These are phyloP conservation scores for Fusarium miscanthi DNA, from an alignment of 2,329 filamentous ascomycete genomes.

Conservation along the genomic window DNA sequence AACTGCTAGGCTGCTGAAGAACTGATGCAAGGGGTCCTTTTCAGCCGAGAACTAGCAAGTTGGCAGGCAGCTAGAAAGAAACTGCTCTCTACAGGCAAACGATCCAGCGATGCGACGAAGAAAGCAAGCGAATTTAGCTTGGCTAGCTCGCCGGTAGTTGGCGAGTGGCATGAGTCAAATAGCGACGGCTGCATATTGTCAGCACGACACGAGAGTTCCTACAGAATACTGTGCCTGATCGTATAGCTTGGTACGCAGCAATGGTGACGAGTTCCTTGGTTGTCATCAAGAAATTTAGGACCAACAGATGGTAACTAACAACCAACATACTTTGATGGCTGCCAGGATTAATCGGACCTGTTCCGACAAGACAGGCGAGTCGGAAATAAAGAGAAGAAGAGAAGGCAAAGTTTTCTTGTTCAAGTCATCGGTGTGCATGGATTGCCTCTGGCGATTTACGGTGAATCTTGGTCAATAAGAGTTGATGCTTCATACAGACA, in stretches of 20 bases:
- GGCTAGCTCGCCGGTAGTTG: conserved; percentile 5
- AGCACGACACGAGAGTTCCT: conserved; percentile 12
- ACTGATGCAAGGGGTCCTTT: conserved; percentile 13
- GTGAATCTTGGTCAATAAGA: not conserved
- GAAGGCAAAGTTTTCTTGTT: not conserved
- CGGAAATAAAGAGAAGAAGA: conserved; percentile 14
- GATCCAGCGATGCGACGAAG: not conserved
- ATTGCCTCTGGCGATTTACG: not conserved
- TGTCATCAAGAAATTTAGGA: not conserved
- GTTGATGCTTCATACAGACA: not conserved
- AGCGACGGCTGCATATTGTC: not conserved
- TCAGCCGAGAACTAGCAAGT: conserved; percentile 12
- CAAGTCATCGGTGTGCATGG: conserved; percentile 5
- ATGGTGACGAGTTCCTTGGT: not conserved
- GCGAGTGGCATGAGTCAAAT: not conserved
- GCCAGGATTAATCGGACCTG: conserved; percentile 30
- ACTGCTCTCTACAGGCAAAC: not conserved
- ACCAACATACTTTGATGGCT: conserved; percentile 14
- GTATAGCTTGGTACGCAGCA: conserved; percentile 7
- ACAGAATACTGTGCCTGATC: conserved; percentile 7
- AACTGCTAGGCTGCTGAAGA: not conserved
- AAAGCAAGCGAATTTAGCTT: not conserved
- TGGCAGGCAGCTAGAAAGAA: conserved; percentile 3
- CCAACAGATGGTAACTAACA: conserved; percentile 23
- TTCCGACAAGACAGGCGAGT: conserved; percentile 15